Evolutionary conservation across 345 rosid genomes (phyloP), one percentile per base, ranked within the genome.

Genomic region (Punica granatum): DNA sequence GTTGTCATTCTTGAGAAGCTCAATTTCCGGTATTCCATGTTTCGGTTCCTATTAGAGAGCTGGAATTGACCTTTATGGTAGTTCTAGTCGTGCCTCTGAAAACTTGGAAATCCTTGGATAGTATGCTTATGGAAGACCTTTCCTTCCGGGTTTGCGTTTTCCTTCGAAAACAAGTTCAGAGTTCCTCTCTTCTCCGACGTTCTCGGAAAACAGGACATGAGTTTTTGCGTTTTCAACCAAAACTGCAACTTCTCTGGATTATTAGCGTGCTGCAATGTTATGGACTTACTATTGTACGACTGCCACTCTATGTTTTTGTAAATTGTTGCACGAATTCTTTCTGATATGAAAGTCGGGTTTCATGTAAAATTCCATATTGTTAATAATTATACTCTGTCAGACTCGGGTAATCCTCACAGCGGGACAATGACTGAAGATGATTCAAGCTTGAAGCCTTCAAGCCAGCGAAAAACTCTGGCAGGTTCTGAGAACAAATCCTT

Each of bases 401-500:
- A 39, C 19, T 36, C 31, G 66, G 34, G 32, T 14, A 63, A 63
- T 56, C 19, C 34, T 56, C 61, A 33, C 25, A 33, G 34, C 26
- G 32, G 33, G 61, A 56, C 33, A 14, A 10, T 6, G 18, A 56
- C 31, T 14, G 25, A 12, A 33, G 61, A 56, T 30, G 32, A 56
- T 26, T 56, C 61, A 14, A 14, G 61, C 18, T 56, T 23, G 44
- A 28, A 16, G 10, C 3, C 30, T 37, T 39, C 76, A 3, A 30
- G 54, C 49, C 42, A 53, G 48, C 67, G 70, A 30, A 30, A 21
- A 1, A 51, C 82, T 67, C 16, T 23, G 9, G 67, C 54, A 70
- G 73, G 73, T 59, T 59, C 65, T 35, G 69, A 73, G 15, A 46
- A 21, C 72, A 64, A 72, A 18, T 71, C 77, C 26, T 35, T 37